These are phyloP conservation scores for Trapa incisa DNA, from an alignment of 345 rosid genomes.

Conservation along the genomic window DNA sequence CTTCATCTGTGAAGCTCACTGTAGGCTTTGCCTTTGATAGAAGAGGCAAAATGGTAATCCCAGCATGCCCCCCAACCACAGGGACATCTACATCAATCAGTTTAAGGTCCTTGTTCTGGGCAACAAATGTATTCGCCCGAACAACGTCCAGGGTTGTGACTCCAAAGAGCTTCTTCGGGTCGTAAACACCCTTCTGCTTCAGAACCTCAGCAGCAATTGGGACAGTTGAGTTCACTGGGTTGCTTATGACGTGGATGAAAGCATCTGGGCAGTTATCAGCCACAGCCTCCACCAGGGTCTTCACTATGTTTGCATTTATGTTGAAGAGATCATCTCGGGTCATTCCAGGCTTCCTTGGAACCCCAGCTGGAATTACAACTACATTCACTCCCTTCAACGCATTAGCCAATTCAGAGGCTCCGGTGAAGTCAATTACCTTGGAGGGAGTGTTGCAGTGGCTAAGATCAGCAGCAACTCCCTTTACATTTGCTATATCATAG, in stretches of 20 bases:
- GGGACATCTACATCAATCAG: constrained; percentile 91
- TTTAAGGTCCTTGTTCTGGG: constrained; percentile 75
- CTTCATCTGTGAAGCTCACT: constrained; percentile 62
- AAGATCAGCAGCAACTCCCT: constrained; percentile 91
- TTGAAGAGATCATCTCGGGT: constrained; percentile 94
- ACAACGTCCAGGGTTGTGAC: constrained; percentile 87
- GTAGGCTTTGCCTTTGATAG: constrained; percentile 73
- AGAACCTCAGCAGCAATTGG: constrained; percentile 89
- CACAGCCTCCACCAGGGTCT: constrained; percentile 65
- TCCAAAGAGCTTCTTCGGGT: constrained; percentile 89
- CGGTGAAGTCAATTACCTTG: constrained; percentile 75
- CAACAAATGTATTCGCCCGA: constrained; percentile 86
- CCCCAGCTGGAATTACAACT: constrained; percentile 91
- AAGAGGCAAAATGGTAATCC: constrained; percentile 80
- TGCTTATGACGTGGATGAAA: constrained; percentile 81
- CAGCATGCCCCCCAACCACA: constrained; percentile 91
- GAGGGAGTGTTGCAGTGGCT: constrained; percentile 95
- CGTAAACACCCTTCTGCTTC: constrained; percentile 76
- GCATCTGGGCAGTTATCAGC: constrained; percentile 90
- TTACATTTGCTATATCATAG: constrained; percentile 86
- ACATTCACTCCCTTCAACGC: constrained; percentile 68
- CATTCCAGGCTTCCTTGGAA: constrained; percentile 95
- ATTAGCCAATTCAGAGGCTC: constrained; percentile 56
- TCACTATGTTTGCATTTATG: constrained; percentile 82
- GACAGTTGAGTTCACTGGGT: constrained; percentile 90